Evolutionary conservation across 768 basidiomycete species (phyloP).

Genomic region (Tylopilus subfusipes): DNA sequence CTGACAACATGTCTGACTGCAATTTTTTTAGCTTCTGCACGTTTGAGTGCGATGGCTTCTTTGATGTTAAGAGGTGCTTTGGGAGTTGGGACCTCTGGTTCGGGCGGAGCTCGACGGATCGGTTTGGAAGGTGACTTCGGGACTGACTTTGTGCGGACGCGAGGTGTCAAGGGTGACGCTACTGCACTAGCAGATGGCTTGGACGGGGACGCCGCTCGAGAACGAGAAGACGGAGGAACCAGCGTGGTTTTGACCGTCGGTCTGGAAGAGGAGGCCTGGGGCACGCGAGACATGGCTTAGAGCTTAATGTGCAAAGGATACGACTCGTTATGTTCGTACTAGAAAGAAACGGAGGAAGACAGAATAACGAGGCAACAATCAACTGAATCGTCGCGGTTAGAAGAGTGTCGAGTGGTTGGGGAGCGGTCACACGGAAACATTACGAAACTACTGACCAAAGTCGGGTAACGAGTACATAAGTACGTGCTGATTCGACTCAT

Average conservation of each 20-base stretch:
- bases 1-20: conserved; percentile 21
- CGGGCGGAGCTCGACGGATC: conserved; percentile 21
- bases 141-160: conserved; percentile 36
- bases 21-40: conserved; percentile 74
- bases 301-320: background rate
- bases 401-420: too few relatives aligned
- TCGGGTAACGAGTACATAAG: background rate
- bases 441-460: conserved; percentile 14
- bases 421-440: conserved; percentile 14
- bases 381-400: too few relatives aligned
- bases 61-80: conserved; percentile 50
- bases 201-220: conserved; percentile 30
- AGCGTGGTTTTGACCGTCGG: conserved; percentile 29
- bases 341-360: background rate
- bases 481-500: background rate
- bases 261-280: conserved; percentile 35
- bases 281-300: conserved; percentile 39
- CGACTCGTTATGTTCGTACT: conserved; percentile 5
- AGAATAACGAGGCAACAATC: background rate
- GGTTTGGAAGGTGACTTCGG: conserved; percentile 35
- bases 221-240: conserved; percentile 28
- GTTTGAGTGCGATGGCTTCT: conserved; percentile 74
- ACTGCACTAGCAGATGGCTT: conserved; percentile 29
- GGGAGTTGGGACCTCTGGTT: conserved; percentile 27
- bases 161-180: conserved; percentile 27